Evolutionary conservation across 192 early-diverging fungal genomes (phyloP).

Genomic region (Entophlyctis luteolus): DNA sequence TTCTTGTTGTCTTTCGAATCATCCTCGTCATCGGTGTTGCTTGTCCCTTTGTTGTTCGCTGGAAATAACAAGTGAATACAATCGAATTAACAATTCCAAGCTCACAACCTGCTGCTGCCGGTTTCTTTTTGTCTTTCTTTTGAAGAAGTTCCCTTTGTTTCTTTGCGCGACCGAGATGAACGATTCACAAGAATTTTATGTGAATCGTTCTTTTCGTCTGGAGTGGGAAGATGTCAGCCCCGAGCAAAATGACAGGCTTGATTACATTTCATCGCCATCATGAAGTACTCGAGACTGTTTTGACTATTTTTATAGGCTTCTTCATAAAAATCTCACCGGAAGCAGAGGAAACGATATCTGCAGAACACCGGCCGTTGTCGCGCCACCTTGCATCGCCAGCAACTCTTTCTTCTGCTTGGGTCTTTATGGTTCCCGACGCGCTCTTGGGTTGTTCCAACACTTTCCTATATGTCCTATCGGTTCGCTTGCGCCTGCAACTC

Average conservation of each 20-base stretch:
- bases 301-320: constrained; percentile 84
- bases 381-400: no score
- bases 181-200: constrained; percentile 81
- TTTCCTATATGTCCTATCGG: constrained; percentile 69
- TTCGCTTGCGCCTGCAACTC: constrained; percentile 72
- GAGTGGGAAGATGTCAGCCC: not conserved
- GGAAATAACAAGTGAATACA: not conserved
- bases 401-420: no score
- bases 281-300: no score
- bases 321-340: not conserved
- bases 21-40: constrained; percentile 43
- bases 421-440: no score
- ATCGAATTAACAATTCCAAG: not conserved
- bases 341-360: no score
- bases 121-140: constrained; percentile 64
- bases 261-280: no score
- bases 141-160: constrained; percentile 82
- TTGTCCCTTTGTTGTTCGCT: constrained; percentile 31
- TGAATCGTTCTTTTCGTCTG: constrained; percentile 97
- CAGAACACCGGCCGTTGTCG: no score
- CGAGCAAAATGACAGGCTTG: no score
- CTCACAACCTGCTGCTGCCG: constrained; percentile 54
- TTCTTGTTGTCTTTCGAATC: constrained; percentile 54
- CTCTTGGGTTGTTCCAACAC: constrained; percentile 52
- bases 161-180: constrained; percentile 91